Evolutionary conservation across 768 basidiomycete species (phyloP), one percentile per base, ranked within the genome.

Genomic region (Rhodosporidiobolus odoratus): DNA sequence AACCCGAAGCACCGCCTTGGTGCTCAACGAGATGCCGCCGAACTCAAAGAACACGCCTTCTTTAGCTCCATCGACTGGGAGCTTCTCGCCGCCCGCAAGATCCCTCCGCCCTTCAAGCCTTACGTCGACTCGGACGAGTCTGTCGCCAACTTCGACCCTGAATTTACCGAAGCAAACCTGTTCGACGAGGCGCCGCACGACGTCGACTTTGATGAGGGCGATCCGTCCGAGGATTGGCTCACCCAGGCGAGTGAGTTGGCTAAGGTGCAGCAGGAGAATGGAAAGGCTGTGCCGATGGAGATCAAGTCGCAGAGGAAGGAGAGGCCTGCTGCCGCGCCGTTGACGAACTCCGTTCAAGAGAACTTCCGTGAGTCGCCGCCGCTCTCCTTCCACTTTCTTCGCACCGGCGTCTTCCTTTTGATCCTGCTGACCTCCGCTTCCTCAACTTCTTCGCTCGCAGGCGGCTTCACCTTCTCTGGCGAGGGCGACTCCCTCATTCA

Each of bases 1-100:
- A 98, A 98, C 79, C 96, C 96, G n/a, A 93, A 91, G 75, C 92
- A 97, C 76, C 91, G 96, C 30, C 84, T 99, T 0, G 96, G 96
- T 23, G 91, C 96, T 0, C 84, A 85, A 48, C 87, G 91, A 35
- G 96, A 97, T 78, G 86, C 96, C 0, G 91, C 83, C 58, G 95
- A 99, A 77, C 86, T 98, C 69, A 98, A 97, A 78, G 93, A 91
- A 76, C 96, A 99, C 78, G 82, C 92, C 3, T 99, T 97, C 83
- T 98, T 99, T 83, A 84, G 85, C 75, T 80, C 82, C 38, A 92
- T 98, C 78, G 95, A 98, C 80, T 99, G 96, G 95, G 82, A 84
- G 35, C 88, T 90, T 1, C 85, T 99, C 47, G 86, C 88, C 32
- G 84, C 83, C 73, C 94, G 95, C 78, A 90, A 95, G 78, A 87